Conservation (phyloP, 768 basidiomycete genomes). For the Nidularia pulvinata region DNA sequence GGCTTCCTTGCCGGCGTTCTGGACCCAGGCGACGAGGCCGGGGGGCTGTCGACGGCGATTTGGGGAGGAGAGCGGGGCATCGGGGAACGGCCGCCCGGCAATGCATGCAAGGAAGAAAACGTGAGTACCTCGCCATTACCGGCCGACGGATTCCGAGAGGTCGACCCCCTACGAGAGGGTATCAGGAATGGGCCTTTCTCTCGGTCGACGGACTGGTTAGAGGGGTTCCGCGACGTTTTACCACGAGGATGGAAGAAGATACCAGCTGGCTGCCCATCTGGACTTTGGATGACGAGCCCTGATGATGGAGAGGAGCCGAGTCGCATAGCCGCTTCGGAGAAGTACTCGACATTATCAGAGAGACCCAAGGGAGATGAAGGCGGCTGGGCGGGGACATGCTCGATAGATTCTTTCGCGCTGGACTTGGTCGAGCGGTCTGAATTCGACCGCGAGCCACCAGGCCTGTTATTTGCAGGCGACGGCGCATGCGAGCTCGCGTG, state of each 20-base stretch:
- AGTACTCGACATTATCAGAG: slow-evolving; percentile 78
- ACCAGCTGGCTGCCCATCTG: slow-evolving; percentile 92
- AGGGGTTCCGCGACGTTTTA: slow-evolving; percentile 32
- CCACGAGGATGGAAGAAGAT: slow-evolving; percentile 90
- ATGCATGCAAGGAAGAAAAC: slow-evolving; percentile 29
- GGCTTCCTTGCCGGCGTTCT: background rate
- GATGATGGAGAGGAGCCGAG: slow-evolving; percentile 79
- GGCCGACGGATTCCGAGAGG: slow-evolving; percentile 19
- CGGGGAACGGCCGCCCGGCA: slow-evolving; percentile 1
- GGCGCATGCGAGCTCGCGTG: slow-evolving; percentile 7
- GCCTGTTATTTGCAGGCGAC: slow-evolving; percentile 44
- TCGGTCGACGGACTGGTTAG: slow-evolving; percentile 43
- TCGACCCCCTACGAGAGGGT: slow-evolving; percentile 20
- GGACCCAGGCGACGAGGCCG: background rate
- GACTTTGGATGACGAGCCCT: slow-evolving; percentile 88
- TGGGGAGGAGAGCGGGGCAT: background rate
- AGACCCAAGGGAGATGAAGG: slow-evolving; percentile 65
- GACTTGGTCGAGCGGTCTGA: slow-evolving; percentile 68
- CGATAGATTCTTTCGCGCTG: slow-evolving; percentile 40
- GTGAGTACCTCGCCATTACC: slow-evolving; percentile 13
- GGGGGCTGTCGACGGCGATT: background rate
- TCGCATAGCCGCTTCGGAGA: slow-evolving; percentile 65
- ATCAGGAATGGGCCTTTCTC: slow-evolving; percentile 37
- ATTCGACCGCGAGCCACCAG: slow-evolving; percentile 50
- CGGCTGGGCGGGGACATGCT: slow-evolving; percentile 39